Evolutionary conservation across 2,329 filamentous ascomycete species (phyloP).

Genomic region (Fusarium heterosporum): DNA sequence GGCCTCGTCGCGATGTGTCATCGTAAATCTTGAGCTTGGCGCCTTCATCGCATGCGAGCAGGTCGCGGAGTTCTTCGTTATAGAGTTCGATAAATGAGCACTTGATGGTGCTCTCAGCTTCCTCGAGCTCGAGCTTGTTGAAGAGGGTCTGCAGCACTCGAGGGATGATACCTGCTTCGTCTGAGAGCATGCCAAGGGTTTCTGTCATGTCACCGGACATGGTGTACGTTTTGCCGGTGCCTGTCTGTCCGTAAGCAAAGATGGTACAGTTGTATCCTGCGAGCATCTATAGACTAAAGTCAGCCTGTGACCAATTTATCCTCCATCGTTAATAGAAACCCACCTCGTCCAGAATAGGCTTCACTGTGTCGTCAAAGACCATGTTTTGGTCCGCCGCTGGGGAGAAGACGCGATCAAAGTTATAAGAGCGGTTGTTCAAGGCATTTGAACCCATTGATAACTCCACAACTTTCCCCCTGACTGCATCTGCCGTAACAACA

Average conservation of each 20-base stretch:
- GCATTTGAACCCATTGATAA: constrained; percentile 93
- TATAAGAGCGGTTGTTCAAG: constrained; percentile 94
- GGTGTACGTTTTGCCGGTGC: constrained; percentile 98
- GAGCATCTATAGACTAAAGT: constrained; percentile 75
- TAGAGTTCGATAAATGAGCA: constrained; percentile 99
- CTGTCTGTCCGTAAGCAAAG: constrained; percentile 97
- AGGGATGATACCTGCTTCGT: constrained; percentile 94
- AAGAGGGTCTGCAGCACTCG: constrained; percentile 90
- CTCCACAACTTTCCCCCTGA: constrained; percentile 85
- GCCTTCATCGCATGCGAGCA: constrained; percentile 84
- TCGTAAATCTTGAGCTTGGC: constrained; percentile 96
- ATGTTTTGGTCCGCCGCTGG: constrained; percentile 93
- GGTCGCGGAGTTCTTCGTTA: constrained; percentile 94
- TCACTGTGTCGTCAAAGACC: constrained; percentile 95
- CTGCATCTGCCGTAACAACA: constrained; percentile 87
- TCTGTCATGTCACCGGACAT: constrained; percentile 99
- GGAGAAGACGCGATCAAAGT: constrained; percentile 97
- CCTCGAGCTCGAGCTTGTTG: constrained; percentile 81
- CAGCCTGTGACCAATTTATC: constrained; percentile 8
- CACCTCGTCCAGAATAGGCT: constrained; percentile 92
- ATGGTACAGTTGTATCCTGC: constrained; percentile 98
- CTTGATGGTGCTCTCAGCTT: constrained; percentile 88
- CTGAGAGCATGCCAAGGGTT: constrained; percentile 84
- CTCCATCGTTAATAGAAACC: constrained; percentile 42
- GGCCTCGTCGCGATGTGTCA: constrained; percentile 86